Evolutionary conservation across 2,329 filamentous ascomycete species (phyloP).

Genomic region (Ophiostoma ulmi): DNA sequence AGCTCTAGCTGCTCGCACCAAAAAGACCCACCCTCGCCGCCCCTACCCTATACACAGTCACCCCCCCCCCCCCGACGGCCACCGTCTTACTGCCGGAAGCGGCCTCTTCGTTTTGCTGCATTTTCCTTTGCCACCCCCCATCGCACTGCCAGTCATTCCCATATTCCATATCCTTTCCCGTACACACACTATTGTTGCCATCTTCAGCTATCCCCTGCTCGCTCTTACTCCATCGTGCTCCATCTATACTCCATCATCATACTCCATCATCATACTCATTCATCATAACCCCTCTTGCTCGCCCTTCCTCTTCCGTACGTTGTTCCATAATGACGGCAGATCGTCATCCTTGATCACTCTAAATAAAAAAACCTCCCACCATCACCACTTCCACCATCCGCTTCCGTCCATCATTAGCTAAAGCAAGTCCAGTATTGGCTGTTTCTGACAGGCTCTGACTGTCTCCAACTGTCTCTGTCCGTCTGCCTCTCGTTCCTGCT

Average conservation of each 20-base stretch:
- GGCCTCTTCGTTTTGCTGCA: background rate
- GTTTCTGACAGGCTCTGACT: background rate
- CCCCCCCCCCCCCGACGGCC: background rate
- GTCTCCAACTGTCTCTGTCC: background rate
- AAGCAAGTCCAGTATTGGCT: background rate
- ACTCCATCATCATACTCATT: too few species aligned
- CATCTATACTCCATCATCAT: background rate
- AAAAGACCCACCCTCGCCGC: constrained; percentile 10
- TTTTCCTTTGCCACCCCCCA: constrained; percentile 10
- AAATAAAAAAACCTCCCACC: background rate
- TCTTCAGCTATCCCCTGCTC: constrained; percentile 10
- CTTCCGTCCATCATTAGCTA: constrained; percentile 7
- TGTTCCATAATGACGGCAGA: constrained; percentile 8
- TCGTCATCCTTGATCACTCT: background rate
- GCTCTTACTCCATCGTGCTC: background rate
- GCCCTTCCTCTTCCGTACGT: constrained; percentile 3
- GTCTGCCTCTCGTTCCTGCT: background rate
- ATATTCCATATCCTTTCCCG: background rate
- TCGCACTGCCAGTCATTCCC: background rate
- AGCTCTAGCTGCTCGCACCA: constrained; percentile 7
- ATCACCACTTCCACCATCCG: background rate
- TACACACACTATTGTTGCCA: background rate
- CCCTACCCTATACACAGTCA: background rate
- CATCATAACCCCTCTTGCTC: background rate
- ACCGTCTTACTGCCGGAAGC: constrained; percentile 20